Base-by-base conservation (phyloP, 495 filamentous ascomycete genomes). In the Talaromyces ruber region DNA sequence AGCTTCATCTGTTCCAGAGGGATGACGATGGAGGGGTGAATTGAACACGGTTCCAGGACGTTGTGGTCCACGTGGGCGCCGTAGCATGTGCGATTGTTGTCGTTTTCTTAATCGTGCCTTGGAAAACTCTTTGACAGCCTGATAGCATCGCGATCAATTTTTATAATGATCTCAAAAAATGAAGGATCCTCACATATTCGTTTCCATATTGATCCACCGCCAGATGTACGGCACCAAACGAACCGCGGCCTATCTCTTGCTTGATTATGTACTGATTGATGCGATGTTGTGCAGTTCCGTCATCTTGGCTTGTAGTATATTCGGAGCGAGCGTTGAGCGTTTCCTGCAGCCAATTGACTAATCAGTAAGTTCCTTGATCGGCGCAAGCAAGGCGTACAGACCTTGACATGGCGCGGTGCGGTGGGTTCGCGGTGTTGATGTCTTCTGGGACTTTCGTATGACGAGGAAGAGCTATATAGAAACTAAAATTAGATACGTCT, bases 111-210 rank as follows among this genome's bases (percentile, higher is more conserved):
- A 76, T 39, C 93, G 84, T 4, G 91, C 84, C 72, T 98, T 98
- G 58, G 93, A 97, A 74, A 98, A 98, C 67, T 97, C 93, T 74
- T 98, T 98, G 63, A 98, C 86, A 58, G 94, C 93, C 92, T 97
- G 63, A 14, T 22, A 47, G 52, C n/a, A n/a, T n/a, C n/a, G n/a
- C 39, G 24, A 51, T 16, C 58, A 61, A 26, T 34, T 34, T 34
- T 37, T 14, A 32, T 16, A 3, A 28, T 18, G 3, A 22, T 4
- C 22, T n/a, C 22, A 3, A 16, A 26, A 28, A 50, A 32, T 1
- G n/a, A 67, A 43, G 55, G 28, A 28, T 54, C 16, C 88, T 78
- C 81, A 97, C 93, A 85, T 87, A 98, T 91, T 98, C 91, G 56
- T 87, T 85, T 6, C 92, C 93, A 75, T 86, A 91, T 71, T 96